Evolutionary conservation across 2,329 filamentous ascomycete genomes (phyloP), one percentile per base, ranked within the genome.

Genomic region (Penicillium sp.): DNA sequence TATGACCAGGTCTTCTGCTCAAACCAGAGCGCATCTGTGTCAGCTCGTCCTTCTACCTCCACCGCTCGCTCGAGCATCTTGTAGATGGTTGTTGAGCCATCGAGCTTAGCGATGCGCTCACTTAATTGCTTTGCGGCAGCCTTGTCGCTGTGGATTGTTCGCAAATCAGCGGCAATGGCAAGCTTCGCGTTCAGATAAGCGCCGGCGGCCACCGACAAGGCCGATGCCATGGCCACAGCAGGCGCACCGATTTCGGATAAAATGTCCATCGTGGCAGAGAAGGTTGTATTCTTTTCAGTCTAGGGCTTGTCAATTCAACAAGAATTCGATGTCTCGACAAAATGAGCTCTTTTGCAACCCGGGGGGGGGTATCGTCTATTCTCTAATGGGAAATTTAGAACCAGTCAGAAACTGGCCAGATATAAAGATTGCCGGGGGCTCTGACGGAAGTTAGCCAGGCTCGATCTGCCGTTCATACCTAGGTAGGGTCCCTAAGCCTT

Each of bases 1-100:
- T 80, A 81, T 3, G 75, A 79, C 78, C 77, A 80, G 4, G 69
- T 75, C 58, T 73, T 76, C 2, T 76, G 72, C 58, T 81, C 79
- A 65, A 81, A 80, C 77, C 78, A 81, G 10, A 81, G 61, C 4
- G 74, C 75, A 43, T 80, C 76, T 4, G 61, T 63, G 5, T 73
- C 69, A 20, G 70, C 72, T 16, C 71, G 66, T 3, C 70, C 70
- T 32, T 78, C 69, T 0, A 74, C 72, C 9, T 74, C 73, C 35
- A 78, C 70, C 0, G 73, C 72, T 24, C 70, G 67, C 57, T 76
- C 69, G 5, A 80, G 72, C 66, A 80, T 69, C 40, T 68, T 71
- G 61, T 79, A 80, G 13, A 78, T 57, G 1, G 75, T 75, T 26
- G 69, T 66, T 7, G 71, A 69, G 50, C 76, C 75, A 7, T 74